Base-by-base conservation (phyloP, 176 grass and related monocot genomes). In the Rhipidocladum racemiflorum region DNA sequence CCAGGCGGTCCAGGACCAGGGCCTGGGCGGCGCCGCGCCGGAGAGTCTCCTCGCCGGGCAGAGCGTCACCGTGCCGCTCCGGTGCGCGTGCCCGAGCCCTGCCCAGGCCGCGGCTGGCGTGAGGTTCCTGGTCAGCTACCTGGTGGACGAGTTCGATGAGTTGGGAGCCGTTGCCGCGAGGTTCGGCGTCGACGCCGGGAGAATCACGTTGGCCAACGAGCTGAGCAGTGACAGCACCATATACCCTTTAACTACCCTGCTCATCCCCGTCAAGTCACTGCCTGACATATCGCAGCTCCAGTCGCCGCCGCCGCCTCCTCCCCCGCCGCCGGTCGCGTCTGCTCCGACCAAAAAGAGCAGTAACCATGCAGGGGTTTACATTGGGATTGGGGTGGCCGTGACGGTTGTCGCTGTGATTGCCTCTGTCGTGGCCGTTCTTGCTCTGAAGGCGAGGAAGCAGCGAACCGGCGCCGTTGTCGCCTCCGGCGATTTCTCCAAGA, bases 51-150 rank as follows among this genome's bases (percentile, higher is more conserved):
- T 15, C 0, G 4, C 54, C 0, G 77, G 80, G 2, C 15, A 75
- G 71, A 0, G 2, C 0, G 13, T 92, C 50, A 75, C 50, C 4
- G 73, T 91, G 24, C 91, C 91, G 73, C 89, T 97, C 14, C 86
- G 94, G 50, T 97, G 91, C 75, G 94, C 94, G 36, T 97, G 94
- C 54, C 91, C 94, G 6, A 90, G 60, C 61, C 43, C 64, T 38
- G 70, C 75, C 20, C 89, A 97, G 82, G 62, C 38, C 36, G 17
- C 72, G 0, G 53, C 56, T 3, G 89, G 87, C 0, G 74, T 75
- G 4, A 81, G 77, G 77, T 94, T 84, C 78, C 68, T 97, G 44
- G 78, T 94, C 2, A 88, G 75, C 42, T 94, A 97, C 79, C 43
- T 90, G 73, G 82, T 97, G 40, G 88, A 43, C 66, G 1, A 16